Conservation (phyloP, 148 eudicot species). For the Amaranthus cruentus region DNA sequence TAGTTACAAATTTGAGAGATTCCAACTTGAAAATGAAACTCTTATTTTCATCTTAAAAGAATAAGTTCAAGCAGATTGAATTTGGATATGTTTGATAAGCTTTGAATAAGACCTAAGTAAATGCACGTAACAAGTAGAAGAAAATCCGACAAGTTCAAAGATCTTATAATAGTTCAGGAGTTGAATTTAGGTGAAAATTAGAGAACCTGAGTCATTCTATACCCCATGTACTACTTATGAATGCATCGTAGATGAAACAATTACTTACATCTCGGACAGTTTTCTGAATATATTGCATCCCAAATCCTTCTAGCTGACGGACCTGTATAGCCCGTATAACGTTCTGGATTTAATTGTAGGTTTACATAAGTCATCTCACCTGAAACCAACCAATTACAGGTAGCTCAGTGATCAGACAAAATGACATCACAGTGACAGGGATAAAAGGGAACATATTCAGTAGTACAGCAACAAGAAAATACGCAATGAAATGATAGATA, state of each 20-base stretch:
- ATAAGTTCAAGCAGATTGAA: too few species aligned
- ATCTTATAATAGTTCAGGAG: too few species aligned
- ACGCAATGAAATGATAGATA: neutral
- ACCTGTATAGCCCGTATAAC: constrained; percentile 84
- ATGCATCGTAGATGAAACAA: neutral
- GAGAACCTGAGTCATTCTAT: neutral
- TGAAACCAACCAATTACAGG: constrained; percentile 32
- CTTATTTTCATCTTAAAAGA: too few species aligned
- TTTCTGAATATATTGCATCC: constrained; percentile 95
- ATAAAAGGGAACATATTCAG: neutral
- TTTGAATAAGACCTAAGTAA: too few species aligned
- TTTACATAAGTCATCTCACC: constrained; percentile 98
- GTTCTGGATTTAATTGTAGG: constrained; percentile 83
- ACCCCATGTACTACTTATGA: neutral
- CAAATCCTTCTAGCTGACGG: constrained; percentile 95
- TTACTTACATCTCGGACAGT: constrained; percentile 83
- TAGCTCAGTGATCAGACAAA: neutral
- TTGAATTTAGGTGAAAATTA: too few species aligned
- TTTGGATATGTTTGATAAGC: too few species aligned
- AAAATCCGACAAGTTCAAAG: too few species aligned
- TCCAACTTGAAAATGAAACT: neutral
- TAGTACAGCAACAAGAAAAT: neutral
- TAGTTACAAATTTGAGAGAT: neutral
- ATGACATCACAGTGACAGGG: neutral
- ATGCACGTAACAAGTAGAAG: too few species aligned